A percentile compares a stretch with the other conserved stretches of the same genome.
phyloP scores from a whole-genome alignment of 2,329 filamentous ascomycete genomes.

The Dothistroma pini region DNA sequence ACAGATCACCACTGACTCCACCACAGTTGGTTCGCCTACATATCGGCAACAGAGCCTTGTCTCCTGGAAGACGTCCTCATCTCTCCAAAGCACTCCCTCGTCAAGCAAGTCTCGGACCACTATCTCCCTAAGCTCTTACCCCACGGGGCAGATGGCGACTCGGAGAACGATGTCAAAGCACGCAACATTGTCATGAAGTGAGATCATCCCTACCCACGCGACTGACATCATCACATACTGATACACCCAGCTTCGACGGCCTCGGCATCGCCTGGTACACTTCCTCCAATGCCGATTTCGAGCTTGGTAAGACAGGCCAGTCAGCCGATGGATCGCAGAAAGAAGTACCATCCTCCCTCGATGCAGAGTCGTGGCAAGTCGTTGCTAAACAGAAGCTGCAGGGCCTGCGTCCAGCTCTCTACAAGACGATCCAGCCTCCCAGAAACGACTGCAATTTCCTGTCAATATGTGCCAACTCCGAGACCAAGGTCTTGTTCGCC shows the following conservation, averaged over 20 bases:
- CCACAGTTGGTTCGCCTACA: conserved; percentile 55
- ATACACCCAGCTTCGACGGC: conserved; percentile 49
- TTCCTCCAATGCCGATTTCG: conserved; percentile 41
- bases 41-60: conserved; percentile 51
- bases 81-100: conserved; percentile 41
- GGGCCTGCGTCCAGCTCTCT: conserved; percentile 46
- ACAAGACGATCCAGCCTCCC: conserved; percentile 52
- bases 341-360: conserved; percentile 22
- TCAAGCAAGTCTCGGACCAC: conserved; percentile 50
- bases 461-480: conserved; percentile 50
- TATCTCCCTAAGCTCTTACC: conserved; percentile 53
- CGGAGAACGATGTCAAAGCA: conserved; percentile 44
- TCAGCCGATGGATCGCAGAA: conserved; percentile 29
- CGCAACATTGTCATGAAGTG: conserved; percentile 47
- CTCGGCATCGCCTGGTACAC: conserved; percentile 56
- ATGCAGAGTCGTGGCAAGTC: background rate
- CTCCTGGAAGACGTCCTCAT: conserved; percentile 55
- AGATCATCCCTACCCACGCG: background rate
- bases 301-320: conserved; percentile 29
- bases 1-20: background rate
- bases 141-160: conserved; percentile 43
- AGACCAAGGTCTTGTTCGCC: conserved; percentile 49
- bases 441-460: conserved; percentile 54
- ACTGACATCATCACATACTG: background rate
- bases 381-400: conserved; percentile 3